A percentile compares a stretch with the other conserved stretches of the same genome.
These are phyloP conservation scores for Mycosphaerella arachidis DNA, from an alignment of 2,329 filamentous ascomycete species.

Conservation along the genomic window DNA sequence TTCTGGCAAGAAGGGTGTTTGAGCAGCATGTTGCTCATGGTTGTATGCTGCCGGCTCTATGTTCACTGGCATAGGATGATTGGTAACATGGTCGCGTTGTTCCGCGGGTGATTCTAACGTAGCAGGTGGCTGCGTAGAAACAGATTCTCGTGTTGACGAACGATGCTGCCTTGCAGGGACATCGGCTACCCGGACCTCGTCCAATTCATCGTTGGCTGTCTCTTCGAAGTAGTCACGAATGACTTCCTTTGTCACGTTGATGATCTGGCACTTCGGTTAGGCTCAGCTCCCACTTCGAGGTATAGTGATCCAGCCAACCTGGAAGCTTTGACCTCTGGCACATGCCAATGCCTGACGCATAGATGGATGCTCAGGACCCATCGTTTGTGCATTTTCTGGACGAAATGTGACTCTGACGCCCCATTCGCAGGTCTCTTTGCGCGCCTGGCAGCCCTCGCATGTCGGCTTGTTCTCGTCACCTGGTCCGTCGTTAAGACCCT, in stretches of 20 bases:
- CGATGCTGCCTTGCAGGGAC: background rate
- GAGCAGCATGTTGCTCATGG: background rate
- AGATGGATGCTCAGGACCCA: constrained; percentile 29
- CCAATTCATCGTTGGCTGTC: constrained; percentile 11
- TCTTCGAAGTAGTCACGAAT: constrained; percentile 30
- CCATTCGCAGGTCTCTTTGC: constrained; percentile 31
- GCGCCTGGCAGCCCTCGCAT: constrained; percentile 29
- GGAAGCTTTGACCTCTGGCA: constrained; percentile 14
- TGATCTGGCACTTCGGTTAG: constrained; percentile 19
- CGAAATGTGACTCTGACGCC: constrained; percentile 28
- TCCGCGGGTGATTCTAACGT: background rate
- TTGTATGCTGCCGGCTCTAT: background rate
- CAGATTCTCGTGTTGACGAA: background rate
- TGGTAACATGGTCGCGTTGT: background rate
- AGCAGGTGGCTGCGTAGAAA: background rate
- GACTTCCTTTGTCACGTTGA: constrained; percentile 31
- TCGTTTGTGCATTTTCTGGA: constrained; percentile 28
- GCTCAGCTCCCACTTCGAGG: background rate
- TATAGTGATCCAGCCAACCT: constrained; percentile 7
- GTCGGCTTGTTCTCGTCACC: constrained; percentile 32
- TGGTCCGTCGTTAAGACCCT: background rate
- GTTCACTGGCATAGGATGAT: background rate
- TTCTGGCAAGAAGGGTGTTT: constrained; percentile 12
- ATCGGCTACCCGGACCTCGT: constrained; percentile 3
- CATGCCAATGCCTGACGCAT: constrained; percentile 24